These are phyloP conservation scores for Echites panduratus DNA, from an alignment of 257 asterid genomes.

Conservation along the genomic window DNA sequence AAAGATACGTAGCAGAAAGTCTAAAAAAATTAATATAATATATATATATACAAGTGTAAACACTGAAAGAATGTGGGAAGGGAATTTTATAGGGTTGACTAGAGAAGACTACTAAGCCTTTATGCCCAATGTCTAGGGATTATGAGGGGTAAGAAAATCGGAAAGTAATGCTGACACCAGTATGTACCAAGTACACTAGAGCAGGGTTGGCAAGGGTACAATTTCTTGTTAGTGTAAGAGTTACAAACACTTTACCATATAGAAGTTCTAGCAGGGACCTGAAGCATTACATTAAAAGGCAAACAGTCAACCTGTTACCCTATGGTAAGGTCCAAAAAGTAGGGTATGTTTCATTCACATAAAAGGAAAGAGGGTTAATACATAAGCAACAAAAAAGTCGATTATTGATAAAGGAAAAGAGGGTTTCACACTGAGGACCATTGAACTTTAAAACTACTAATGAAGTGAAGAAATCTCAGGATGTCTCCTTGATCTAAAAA, in stretches of 20 bases:
- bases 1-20: neutral
- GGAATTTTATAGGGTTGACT: neutral
- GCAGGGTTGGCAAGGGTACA: neutral
- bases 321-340: neutral
- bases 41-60: neutral
- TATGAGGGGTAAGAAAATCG: neutral
- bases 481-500: neutral
- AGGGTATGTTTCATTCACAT: neutral
- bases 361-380: neutral
- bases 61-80: neutral
- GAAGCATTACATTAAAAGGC: neutral
- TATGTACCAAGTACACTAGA: neutral
- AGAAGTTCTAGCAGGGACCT: neutral
- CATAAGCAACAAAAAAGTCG: neutral
- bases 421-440: neutral
- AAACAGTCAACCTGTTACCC: neutral
- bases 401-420: neutral
- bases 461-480: neutral
- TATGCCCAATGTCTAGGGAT: neutral
- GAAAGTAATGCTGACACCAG: neutral
- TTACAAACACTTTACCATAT: neutral
- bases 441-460: neutral
- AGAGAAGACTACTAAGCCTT: neutral
- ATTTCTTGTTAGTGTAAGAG: neutral
- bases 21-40: too few species aligned